Percentiles rank a stretch among this genome's conserved stretches.
phyloP scores from a whole-genome alignment of 1,284 basidiomycete genomes.

The Ceratobasidium sp. region DNA sequence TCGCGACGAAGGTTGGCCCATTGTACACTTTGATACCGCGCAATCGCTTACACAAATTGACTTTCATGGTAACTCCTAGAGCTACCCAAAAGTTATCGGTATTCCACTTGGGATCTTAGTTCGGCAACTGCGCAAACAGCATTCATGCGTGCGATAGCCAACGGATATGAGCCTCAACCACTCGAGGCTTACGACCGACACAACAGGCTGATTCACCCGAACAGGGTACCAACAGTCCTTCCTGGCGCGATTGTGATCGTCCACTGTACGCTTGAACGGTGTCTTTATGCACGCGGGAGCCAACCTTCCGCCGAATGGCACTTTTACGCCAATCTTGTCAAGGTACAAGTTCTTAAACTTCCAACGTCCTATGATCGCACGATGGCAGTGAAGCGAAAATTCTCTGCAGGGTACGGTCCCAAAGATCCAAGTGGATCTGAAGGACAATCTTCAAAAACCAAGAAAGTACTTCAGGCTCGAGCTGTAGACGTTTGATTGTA shows the following conservation, averaged over 20 bases:
- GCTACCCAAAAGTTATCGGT: no score
- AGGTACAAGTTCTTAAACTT: slow-evolving; percentile 6
- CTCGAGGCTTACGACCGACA: not conserved
- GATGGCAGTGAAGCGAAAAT: not conserved
- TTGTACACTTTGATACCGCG: no score
- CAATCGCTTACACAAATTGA: no score
- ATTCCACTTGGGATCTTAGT: not conserved
- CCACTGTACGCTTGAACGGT: not conserved
- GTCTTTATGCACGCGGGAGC: not conserved
- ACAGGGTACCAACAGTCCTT: not conserved
- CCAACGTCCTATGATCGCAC: not conserved
- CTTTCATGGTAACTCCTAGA: no score
- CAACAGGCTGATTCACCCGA: not conserved
- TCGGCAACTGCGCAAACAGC: not conserved
- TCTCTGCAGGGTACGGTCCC: not conserved
- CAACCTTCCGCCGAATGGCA: not conserved
- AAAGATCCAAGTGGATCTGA: no score
- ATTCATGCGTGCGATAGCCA: not conserved
- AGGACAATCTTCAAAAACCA: no score
- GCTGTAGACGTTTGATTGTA: no score
- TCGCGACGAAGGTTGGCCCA: no score
- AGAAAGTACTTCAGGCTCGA: no score
- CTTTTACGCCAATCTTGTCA: slow-evolving; percentile 4
- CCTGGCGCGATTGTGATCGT: not conserved
- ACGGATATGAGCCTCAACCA: not conserved